Percentiles rank a stretch among this genome's conserved stretches.
Conservation (phyloP, 345 rosid genomes). For the Psidium friedrichsthalianum region DNA sequence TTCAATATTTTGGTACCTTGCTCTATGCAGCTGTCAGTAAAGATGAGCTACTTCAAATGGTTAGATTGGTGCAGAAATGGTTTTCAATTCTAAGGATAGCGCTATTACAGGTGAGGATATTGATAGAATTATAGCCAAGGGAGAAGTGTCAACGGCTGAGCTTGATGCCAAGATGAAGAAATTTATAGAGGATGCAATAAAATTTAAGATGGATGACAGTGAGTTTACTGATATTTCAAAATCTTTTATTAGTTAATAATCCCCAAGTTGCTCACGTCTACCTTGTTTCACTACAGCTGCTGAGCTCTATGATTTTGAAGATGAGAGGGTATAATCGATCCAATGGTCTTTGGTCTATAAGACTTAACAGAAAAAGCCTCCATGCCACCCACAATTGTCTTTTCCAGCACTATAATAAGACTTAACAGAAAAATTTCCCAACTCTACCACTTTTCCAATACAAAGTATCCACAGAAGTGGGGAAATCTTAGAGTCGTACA, state of each 20-base stretch:
- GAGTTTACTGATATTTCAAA: conserved; percentile 12
- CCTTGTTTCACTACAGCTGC: conserved; percentile 50
- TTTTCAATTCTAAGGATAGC: conserved; percentile 96
- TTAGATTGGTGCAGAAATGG: conserved; percentile 99
- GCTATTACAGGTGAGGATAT: conserved; percentile 95
- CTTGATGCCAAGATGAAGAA: conserved; percentile 99
- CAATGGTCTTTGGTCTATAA: background rate
- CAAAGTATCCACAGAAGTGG: too few species aligned
- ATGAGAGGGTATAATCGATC: conserved; percentile 43
- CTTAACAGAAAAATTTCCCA: too few species aligned
- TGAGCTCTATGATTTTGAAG: conserved; percentile 90
- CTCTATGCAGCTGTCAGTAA: conserved; percentile 73
- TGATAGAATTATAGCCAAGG: conserved; percentile 96
- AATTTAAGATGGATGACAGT: conserved; percentile 97
- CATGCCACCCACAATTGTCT: too few species aligned
- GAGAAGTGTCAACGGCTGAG: conserved; percentile 93
- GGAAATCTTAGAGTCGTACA: too few species aligned
- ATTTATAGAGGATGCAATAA: conserved; percentile 93
- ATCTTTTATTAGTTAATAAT: background rate
- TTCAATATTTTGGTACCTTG: background rate
- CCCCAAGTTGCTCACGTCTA: background rate
- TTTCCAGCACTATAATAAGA: too few species aligned
- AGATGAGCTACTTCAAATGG: conserved; percentile 99
- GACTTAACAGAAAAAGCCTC: too few species aligned
- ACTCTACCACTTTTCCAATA: too few species aligned